Evolutionary conservation across 768 basidiomycete species (phyloP).

Genomic region (Flagelloscypha sp.): DNA sequence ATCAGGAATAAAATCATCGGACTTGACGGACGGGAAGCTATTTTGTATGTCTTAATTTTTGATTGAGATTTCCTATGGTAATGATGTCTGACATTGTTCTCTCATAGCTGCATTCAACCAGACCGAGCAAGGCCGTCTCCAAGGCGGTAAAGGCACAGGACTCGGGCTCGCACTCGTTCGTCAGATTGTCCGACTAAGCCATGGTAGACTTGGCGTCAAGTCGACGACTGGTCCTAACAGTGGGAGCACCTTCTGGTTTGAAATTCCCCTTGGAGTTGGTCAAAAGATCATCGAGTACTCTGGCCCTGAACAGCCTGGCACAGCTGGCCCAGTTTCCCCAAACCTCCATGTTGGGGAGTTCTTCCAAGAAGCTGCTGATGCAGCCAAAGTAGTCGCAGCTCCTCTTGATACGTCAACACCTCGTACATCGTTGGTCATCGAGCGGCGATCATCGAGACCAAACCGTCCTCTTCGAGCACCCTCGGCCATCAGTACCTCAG

Average conservation of each 20-base stretch:
- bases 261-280: conserved; percentile 73
- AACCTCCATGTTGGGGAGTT: conserved; percentile 3
- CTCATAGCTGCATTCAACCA: conserved; percentile 63
- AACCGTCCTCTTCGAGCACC: conserved; percentile 17
- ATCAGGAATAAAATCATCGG: conserved; percentile 51
- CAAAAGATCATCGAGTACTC: conserved; percentile 31
- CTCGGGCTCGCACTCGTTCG: conserved; percentile 70
- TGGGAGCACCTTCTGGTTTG: conserved; percentile 91
- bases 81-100: conserved; percentile 7
- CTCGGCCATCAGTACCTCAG: conserved; percentile 29
- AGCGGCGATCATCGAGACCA: conserved; percentile 21
- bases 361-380: conserved; percentile 14
- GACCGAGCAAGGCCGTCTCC: conserved; percentile 67
- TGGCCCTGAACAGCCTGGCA: conserved; percentile 19
- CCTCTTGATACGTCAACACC: conserved; percentile 12
- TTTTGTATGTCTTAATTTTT: conserved; percentile 43
- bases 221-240: conserved; percentile 50
- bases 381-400: conserved; percentile 11
- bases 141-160: conserved; percentile 69
- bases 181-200: conserved; percentile 68
- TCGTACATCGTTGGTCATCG: conserved; percentile 20
- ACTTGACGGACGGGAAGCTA: conserved; percentile 63
- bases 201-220: conserved; percentile 65
- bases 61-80: not conserved
- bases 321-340: conserved; percentile 15